Base-by-base conservation (phyloP, 2,329 filamentous ascomycete species). In the Dryadomyces quercus-mongolicae region DNA sequence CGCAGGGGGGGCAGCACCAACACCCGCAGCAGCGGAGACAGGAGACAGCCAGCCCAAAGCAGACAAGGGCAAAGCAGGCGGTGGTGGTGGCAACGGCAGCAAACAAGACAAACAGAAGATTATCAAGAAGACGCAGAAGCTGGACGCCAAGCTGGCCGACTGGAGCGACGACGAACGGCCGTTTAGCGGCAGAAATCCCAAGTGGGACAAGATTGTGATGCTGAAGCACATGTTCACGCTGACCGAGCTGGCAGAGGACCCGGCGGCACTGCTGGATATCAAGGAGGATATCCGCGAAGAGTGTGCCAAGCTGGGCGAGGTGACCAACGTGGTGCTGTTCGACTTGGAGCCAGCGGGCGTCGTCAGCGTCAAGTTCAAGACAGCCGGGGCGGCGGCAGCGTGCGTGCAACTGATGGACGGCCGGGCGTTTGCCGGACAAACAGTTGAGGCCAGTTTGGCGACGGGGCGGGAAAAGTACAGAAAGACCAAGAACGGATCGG, bases 191-290 rank as follows among this genome's bases (percentile, higher is more conserved):
- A 43, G 53, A 43, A 66, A 64, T 45, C 67, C 70, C 53, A 76
- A 74, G 63, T 86, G 80, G 70, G 87, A 91, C 62, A 94, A 91
- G 67, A 75, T 88, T 7, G 91, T 95, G 31, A 84, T 97, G 55
- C 72, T 98, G 59, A 88, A 88, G 65, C 84, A 95, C 70, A 95
- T 95, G 85, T 98, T 98, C 69, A 94, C 89, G 1, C 75, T 92
- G 45, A 67, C 84, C 58, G 88, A 95, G 70, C 75, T 97, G 25
- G 84, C 90, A 61, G 87, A 94, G 64, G 91, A 97, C 63, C 82
- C 87, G 2, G 82, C 83, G 0, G 87, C 86, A 1, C 78, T 94
- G 56, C 74, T 94, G 42, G 92, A 97, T 59, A 95, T 97, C 71
- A 94, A 94, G 66, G 86, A 95, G 66, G 93, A 98, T 65, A 88